Base-by-base conservation (phyloP, 208 protist species). In the Wallacemonas collosoma region DNA sequence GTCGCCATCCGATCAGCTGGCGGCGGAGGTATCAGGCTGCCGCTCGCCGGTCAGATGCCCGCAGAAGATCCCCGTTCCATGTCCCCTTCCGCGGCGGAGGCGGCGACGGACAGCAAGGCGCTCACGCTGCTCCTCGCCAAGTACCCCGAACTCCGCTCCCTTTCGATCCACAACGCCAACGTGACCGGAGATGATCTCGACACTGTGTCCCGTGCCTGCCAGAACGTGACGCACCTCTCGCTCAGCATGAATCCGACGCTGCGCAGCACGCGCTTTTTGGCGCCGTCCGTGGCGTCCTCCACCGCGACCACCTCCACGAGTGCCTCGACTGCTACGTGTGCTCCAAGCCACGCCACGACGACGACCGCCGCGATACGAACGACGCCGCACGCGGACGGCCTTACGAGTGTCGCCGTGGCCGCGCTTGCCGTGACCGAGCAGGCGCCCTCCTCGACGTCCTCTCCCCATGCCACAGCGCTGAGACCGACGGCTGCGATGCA, bases 221-320 rank as follows among this genome's bases (percentile, higher is more conserved):
- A 66, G n/a, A 64, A 78, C 60, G 80, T 90, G 15, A 77, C 79
- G 55, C 75, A 80, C 43, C 82, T 90, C 15, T 86, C 85, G 3
- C 56, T 90, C 39, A 72, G 70, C 15, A 90, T 90, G 85, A 87
- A 84, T 48, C 63, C 64, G 41, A 53, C 50, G 14, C 71, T 90
- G 50, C 60, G 58, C 44, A 73, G 51, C 41, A 90, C 85, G n/a
- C 64, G 74, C 15, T 90, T 90, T 48, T 60, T 90, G 38, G 76
- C 71, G 3, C 78, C 80, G 5, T 77, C 73, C 8, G 35, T 71
- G 11, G 38, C 76, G 15, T 66, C 75, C 38, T 56, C 73, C 40
- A 47, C 14, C 41, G 51, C 36, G 26, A 44, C 58, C 26, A 26
- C 26, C 26, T 26, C 26, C 26, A 0, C 26, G 26, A 26, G 26